These are phyloP conservation scores for Carex arenaria DNA, from an alignment of 202 grass and related monocot species.

Conservation along the genomic window DNA sequence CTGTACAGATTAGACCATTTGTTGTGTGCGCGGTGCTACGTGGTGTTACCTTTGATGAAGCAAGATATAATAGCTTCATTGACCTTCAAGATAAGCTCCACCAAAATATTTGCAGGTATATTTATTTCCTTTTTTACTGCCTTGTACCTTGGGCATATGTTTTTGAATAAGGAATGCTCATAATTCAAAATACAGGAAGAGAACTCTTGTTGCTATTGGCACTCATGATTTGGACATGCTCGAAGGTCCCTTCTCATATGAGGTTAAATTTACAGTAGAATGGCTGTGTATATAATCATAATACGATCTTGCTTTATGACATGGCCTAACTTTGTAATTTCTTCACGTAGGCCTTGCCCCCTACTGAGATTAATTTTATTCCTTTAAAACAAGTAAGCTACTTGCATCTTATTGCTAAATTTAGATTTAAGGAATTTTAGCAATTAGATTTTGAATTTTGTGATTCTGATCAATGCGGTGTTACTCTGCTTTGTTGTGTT, in stretches of 20 bases:
- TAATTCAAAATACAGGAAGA: conserved; percentile 45
- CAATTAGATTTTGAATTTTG: conserved; percentile 9
- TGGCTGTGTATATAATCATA: background rate
- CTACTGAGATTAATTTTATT: conserved; percentile 71
- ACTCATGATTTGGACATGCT: conserved; percentile 95
- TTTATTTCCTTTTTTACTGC: conserved; percentile 22
- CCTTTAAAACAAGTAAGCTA: conserved; percentile 81
- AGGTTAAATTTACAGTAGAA: conserved; percentile 36
- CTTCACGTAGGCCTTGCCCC: conserved; percentile 52
- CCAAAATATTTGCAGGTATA: conserved; percentile 97
- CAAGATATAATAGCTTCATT: conserved; percentile 95
- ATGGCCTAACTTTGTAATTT: conserved; percentile 18
- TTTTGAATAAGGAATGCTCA: conserved; percentile 5
- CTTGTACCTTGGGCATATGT: conserved; percentile 4
- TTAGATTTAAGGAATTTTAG: conserved; percentile 17
- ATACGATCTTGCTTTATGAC: conserved; percentile 13
- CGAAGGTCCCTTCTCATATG: conserved; percentile 77
- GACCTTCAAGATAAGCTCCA: conserved; percentile 98
- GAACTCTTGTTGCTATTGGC: conserved; percentile 94
- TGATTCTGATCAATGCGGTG: conserved; percentile 6
- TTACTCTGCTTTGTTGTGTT: conserved; percentile 26
- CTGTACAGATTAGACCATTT: conserved; percentile 73
- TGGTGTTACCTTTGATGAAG: conserved; percentile 83
- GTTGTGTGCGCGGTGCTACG: conserved; percentile 88
- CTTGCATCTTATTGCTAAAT: conserved; percentile 12